Base-by-base conservation (phyloP, 441 rosid genomes). In the Erodium moschatum region DNA sequence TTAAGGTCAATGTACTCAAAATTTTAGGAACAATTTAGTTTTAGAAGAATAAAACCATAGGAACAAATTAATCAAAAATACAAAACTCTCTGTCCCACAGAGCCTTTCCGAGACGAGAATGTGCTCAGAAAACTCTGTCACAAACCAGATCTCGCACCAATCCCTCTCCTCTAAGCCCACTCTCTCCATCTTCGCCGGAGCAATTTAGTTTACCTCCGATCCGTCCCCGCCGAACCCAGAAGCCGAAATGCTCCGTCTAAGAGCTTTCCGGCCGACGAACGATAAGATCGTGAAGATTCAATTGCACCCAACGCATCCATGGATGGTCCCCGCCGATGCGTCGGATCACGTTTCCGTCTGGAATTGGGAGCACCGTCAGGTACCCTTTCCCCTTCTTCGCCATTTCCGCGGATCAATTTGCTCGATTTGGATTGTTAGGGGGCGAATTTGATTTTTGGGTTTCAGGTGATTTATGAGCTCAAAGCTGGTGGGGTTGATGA, bases 281-380 rank as follows among this genome's bases (percentile, higher is more conserved):
- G 89, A 83, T 65, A 94, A 89, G 89, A 83, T 89, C 46, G 96
- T 88, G 74, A 91, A 94, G 86, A 87, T 91, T 64, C 97, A 90
- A 69, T 75, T 91, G 65, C 98, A 91, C 77, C 97, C 97, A 3
- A 94, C 94, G 79, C 97, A 91, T 74, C 94, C 98, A 69, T 91
- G 98, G 97, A 87, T 91, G 27, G 96, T 94, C 42, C 83, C 89
- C 0, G 96, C 87, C 64, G 98, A 94, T 73, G 97, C 93, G 27
- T 84, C 86, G 0, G 98, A 94, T 86, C 82, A 88, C 77, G 88
- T 91, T 74, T 86, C 94, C 16, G 89, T 94, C 65, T 94, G 98
- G 98, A 94, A 94, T 73, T 91, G 97, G 98, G 98, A 91, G 74
- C 93, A 89, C 73, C 92, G 92, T 29, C 98, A 94, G 91, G 85